Evolutionary conservation across 2,329 filamentous ascomycete species (phyloP).

Genomic region (Teratosphaeria gauchensis): DNA sequence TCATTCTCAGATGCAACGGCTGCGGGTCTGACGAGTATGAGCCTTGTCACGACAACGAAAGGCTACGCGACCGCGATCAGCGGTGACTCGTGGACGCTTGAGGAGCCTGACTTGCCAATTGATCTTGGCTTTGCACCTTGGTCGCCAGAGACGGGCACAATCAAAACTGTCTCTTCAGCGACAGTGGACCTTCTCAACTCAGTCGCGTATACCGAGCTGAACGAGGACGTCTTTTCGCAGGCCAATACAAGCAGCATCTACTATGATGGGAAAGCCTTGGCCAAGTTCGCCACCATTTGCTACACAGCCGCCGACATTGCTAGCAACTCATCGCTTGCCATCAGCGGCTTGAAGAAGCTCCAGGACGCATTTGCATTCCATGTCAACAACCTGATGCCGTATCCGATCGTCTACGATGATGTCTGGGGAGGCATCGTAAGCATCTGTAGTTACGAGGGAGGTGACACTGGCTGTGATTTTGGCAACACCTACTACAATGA

Average conservation of each 20-base stretch:
- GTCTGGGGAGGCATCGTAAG: conserved; percentile 76
- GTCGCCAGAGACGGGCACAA: conserved; percentile 38
- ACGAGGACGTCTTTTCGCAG: conserved; percentile 64
- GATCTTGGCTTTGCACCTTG: conserved; percentile 73
- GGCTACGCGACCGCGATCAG: conserved; percentile 65
- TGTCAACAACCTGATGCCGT: conserved; percentile 34
- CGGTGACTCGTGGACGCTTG: conserved; percentile 66
- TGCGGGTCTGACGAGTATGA: conserved; percentile 40
- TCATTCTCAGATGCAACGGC: conserved; percentile 57
- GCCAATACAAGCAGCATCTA: conserved; percentile 81
- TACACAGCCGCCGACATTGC: conserved; percentile 46
- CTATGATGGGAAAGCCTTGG: conserved; percentile 61
- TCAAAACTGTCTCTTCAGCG: not conserved
- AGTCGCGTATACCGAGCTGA: conserved; percentile 58
- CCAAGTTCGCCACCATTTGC: conserved; percentile 35
- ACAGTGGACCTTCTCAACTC: conserved; percentile 37
- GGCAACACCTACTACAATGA: conserved; percentile 75
- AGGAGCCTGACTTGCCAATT: conserved; percentile 62
- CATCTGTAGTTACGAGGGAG: conserved; percentile 66
- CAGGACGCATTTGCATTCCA: conserved; percentile 41
- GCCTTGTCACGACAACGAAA: conserved; percentile 75
- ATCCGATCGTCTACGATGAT: conserved; percentile 45
- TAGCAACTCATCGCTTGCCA: conserved; percentile 40
- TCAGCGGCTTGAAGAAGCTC: conserved; percentile 40
- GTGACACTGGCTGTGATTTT: conserved; percentile 66